These are phyloP conservation scores for Astrephomene gubernaculifera DNA, from an alignment of 139 green algal species.

Conservation along the genomic window DNA sequence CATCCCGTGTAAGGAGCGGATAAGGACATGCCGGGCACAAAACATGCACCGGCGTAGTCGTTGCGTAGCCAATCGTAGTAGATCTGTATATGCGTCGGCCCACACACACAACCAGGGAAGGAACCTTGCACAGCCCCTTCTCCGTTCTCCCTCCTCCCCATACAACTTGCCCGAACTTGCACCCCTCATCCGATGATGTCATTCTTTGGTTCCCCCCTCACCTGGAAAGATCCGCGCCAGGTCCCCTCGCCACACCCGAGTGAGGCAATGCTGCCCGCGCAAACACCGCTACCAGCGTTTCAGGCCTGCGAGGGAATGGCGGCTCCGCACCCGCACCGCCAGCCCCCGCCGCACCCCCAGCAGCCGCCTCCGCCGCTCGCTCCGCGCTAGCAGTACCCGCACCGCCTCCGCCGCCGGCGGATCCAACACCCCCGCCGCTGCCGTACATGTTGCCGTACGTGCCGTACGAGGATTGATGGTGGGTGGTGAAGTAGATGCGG, in stretches of 20 bases:
- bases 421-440: not conserved
- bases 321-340: not conserved
- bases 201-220: too few species aligned
- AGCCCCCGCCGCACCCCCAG: not conserved
- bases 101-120: not conserved
- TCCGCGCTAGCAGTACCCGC: not conserved
- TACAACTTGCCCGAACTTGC: too few species aligned
- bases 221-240: constrained; percentile 50
- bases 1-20: too few species aligned
- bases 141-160: too few species aligned
- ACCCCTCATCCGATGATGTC: too few species aligned
- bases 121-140: too few species aligned
- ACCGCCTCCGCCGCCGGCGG: too few species aligned
- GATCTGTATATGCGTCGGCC: too few species aligned
- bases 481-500: constrained; percentile 88
- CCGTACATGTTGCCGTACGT: constrained; percentile 20
- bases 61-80: too few species aligned
- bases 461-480: not conserved
- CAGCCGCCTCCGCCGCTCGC: not conserved
- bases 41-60: too few species aligned
- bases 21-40: too few species aligned
- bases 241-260: constrained; percentile 32
- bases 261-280: constrained; percentile 69
- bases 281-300: constrained; percentile 67
- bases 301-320: constrained; percentile 47